A percentile compares a stretch with the other conserved stretches of the same genome.
Conservation (phyloP, 352 stramenopile species). For the Saprolegnia diclina region DNA sequence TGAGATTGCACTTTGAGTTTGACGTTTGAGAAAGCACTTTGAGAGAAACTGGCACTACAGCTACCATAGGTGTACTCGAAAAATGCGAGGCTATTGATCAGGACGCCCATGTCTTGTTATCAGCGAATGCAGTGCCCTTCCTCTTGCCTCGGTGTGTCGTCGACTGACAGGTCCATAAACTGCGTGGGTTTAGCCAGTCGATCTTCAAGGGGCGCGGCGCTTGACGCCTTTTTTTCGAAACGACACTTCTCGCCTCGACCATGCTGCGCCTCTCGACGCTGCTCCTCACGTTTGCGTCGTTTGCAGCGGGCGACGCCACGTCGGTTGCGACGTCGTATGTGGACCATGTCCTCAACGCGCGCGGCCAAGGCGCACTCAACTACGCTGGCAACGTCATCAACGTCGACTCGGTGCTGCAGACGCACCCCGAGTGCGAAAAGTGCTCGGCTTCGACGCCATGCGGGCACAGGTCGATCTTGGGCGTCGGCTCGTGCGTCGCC, state of each 20-base stretch:
- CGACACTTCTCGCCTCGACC: not conserved
- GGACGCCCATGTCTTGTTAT: no score
- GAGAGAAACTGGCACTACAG: no score
- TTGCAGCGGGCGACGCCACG: not conserved
- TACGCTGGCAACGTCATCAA: slow-evolving; percentile 9
- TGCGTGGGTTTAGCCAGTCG: not conserved
- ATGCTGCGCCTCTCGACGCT: not conserved
- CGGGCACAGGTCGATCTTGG: slow-evolving; percentile 4
- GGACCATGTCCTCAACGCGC: slow-evolving; percentile 20
- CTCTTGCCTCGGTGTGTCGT: no score
- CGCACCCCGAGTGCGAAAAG: slow-evolving; percentile 10
- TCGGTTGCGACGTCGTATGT: not conserved
- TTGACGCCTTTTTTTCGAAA: not conserved
- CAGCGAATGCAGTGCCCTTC: no score
- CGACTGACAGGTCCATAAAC: not conserved
- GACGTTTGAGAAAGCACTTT: no score
- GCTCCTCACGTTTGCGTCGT: no score
- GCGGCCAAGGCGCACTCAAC: slow-evolving; percentile 9
- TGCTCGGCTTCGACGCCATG: slow-evolving; percentile 8
- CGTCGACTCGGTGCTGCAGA: slow-evolving; percentile 18
- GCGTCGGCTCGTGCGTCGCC: slow-evolving; percentile 4
- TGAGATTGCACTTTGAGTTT: no score
- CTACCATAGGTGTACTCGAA: no score
- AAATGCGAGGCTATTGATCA: no score
- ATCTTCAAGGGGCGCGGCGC: not conserved